Percentiles rank a stretch among this genome's conserved stretches.
Evolutionary conservation across 352 stramenopile genomes (phyloP).

Genomic region (Phytopythium helicoides): DNA sequence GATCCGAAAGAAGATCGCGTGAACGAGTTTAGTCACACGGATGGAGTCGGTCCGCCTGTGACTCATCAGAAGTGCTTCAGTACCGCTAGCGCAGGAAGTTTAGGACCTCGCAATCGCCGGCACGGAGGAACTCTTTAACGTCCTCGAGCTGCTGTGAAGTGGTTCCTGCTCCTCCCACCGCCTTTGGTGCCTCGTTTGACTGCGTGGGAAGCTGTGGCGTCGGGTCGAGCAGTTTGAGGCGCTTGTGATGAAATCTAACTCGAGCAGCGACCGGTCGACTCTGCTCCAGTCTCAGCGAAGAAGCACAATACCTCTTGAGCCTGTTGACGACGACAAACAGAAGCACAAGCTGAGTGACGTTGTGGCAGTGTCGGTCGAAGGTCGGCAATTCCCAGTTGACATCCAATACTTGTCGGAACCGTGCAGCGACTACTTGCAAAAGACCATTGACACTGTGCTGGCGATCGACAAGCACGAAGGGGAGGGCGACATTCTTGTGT

Average conservation of each 20-base stretch:
- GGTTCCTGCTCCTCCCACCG: too few species aligned
- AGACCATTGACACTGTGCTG: slow-evolving; percentile 69
- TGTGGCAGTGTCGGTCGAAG: slow-evolving; percentile 74
- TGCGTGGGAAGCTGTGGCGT: background rate
- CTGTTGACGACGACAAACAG: background rate
- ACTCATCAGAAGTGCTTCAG: slow-evolving; percentile 4
- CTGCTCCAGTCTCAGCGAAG: background rate
- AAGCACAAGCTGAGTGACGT: slow-evolving; percentile 35
- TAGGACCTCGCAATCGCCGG: background rate
- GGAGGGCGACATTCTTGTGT: slow-evolving; percentile 94
- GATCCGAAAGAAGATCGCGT: too few species aligned
- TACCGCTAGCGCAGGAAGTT: background rate
- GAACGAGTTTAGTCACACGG: background rate
- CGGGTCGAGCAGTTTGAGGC: slow-evolving; percentile 3
- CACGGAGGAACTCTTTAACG: background rate
- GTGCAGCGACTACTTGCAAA: slow-evolving; percentile 65
- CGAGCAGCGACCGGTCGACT: background rate
- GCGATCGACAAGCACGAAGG: slow-evolving; percentile 67
- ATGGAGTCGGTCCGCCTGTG: background rate
- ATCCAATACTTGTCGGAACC: slow-evolving; percentile 85
- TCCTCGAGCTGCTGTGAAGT: too few species aligned
- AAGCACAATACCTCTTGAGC: slow-evolving; percentile 1
- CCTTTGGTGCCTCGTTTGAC: too few species aligned
- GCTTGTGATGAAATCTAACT: background rate
- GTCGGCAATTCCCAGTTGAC: slow-evolving; percentile 91